Evolutionary conservation across 2,329 filamentous ascomycete genomes (phyloP).

Genomic region (Blastomyces parvus): DNA sequence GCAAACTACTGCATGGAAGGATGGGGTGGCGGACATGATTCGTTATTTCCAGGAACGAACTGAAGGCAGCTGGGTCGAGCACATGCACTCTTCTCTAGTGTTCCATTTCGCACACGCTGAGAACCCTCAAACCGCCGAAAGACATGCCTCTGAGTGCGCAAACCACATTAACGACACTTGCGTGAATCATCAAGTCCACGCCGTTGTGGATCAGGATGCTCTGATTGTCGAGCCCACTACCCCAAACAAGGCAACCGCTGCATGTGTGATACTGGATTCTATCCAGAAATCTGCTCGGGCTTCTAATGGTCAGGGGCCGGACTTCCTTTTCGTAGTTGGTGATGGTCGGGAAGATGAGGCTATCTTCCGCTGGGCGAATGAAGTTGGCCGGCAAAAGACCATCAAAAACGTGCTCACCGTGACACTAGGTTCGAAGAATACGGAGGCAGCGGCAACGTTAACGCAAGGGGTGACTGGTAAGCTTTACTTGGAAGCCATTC

Average conservation of each 20-base stretch:
- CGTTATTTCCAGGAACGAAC: slow-evolving; percentile 84
- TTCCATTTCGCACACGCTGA: slow-evolving; percentile 83
- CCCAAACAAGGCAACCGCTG: slow-evolving; percentile 80
- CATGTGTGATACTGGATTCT: slow-evolving; percentile 59
- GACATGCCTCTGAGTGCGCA: slow-evolving; percentile 79
- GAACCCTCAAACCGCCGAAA: slow-evolving; percentile 62
- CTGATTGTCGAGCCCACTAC: slow-evolving; percentile 77
- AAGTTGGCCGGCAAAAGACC: slow-evolving; percentile 49
- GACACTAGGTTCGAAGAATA: slow-evolving; percentile 77
- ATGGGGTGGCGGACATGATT: slow-evolving; percentile 70
- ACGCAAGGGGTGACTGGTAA: slow-evolving; percentile 86
- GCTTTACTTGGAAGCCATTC: slow-evolving; percentile 20
- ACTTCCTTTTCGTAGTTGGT: slow-evolving; percentile 83
- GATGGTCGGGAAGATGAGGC: slow-evolving; percentile 90
- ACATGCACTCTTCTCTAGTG: slow-evolving; percentile 81
- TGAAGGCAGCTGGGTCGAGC: slow-evolving; percentile 77
- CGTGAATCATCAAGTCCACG: slow-evolving; percentile 71
- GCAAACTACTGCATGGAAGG: slow-evolving; percentile 68
- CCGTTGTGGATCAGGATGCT: slow-evolving; percentile 67
- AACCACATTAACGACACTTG: slow-evolving; percentile 94
- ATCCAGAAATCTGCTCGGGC: slow-evolving; percentile 41
- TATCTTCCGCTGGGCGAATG: slow-evolving; percentile 90
- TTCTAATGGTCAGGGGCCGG: slow-evolving; percentile 40
- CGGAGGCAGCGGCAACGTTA: slow-evolving; percentile 73
- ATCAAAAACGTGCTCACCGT: slow-evolving; percentile 71